Evolutionary conservation across 108 stramenopile genomes (phyloP), one percentile per base, ranked within the genome.

Genomic region (Cyclotella kingstonii): DNA sequence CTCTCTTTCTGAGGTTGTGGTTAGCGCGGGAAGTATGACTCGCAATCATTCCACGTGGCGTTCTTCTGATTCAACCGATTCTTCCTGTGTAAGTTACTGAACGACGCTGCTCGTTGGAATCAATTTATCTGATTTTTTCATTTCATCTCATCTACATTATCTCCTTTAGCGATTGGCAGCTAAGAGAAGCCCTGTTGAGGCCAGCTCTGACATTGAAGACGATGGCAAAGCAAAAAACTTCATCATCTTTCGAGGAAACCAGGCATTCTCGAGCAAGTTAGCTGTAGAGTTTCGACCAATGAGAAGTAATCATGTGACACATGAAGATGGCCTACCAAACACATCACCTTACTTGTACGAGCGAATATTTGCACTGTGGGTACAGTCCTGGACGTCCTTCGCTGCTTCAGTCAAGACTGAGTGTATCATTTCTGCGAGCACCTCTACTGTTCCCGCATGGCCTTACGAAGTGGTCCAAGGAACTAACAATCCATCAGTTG

Each of bases 191-290:
- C 59, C 58, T 38, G 59, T 69, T 7, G 63, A 52, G 23, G 70
- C 81, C 25, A 80, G 85, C 18, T 86, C 85, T 1, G 85, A 86
- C 55, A 61, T 68, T 29, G 85, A 86, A 46, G 80, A 85, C 7
- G 84, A 83, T 18, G 69, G 79, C 21, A 34, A 77, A 21, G 50
- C 56, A 18, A 51, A 39, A 21, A 55, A 17, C 38, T 31, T 44
- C 25, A 17, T 63, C 25, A 47, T 58, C 2, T 41, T 76, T 23
- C 42, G 70, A 58, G 70, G 75, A 40, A 66, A 60, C 25, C 73
- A 74, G 49, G 53, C 73, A 6, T 74, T 52, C 51, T 55, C 66
- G 12, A 60, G 60, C 18, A 26, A 54, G 4, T 52, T 53, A 3
- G 58, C 59, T 26, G 15, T 74, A n/a, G 39, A 46, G 21, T 66